These are phyloP conservation scores for Phytophthora fragariaefolia DNA, from an alignment of 352 stramenopile genomes.

Conservation along the genomic window DNA sequence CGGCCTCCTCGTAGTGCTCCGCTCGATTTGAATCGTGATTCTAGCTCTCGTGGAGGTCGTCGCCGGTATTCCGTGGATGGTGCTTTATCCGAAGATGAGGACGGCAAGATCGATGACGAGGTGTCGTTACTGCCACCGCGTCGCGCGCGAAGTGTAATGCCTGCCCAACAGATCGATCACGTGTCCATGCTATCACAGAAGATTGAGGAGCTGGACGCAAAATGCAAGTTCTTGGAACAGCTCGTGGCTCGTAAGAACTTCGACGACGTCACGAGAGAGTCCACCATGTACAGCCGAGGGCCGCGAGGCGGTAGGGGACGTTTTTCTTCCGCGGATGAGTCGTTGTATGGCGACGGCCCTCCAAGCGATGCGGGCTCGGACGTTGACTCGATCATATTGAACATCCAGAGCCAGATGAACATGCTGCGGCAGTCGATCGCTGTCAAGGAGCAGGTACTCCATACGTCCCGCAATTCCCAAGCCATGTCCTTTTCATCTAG, in stretches of 20 bases:
- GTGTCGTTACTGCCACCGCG: conserved; percentile 53
- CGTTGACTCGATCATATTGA: conserved; percentile 80
- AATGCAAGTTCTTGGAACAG: conserved; percentile 83
- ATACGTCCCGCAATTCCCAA: conserved; percentile 57
- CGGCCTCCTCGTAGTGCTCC: conserved; percentile 37
- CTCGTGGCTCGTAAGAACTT: conserved; percentile 63
- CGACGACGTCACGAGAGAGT: conserved; percentile 45
- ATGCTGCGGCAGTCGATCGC: conserved; percentile 76
- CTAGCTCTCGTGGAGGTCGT: conserved; percentile 25
- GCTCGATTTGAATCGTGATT: conserved; percentile 22
- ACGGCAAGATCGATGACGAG: conserved; percentile 49
- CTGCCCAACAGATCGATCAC: conserved; percentile 56
- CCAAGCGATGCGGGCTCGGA: conserved; percentile 45
- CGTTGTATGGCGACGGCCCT: conserved; percentile 37
- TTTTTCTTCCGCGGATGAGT: conserved; percentile 33
- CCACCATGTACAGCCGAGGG: conserved; percentile 35
- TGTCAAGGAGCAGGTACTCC: conserved; percentile 62
- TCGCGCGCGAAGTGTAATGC: conserved; percentile 63
- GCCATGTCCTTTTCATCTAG: conserved; percentile 71
- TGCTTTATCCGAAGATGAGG: conserved; percentile 47
- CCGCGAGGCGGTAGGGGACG: conserved; percentile 26
- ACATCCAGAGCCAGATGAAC: conserved; percentile 86
- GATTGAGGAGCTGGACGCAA: conserved; percentile 82
- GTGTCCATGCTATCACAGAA: conserved; percentile 67
- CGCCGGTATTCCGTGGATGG: conserved; percentile 61